phyloP scores from a whole-genome alignment of 129 eudicot species.

The Ambrosia trifida region DNA sequence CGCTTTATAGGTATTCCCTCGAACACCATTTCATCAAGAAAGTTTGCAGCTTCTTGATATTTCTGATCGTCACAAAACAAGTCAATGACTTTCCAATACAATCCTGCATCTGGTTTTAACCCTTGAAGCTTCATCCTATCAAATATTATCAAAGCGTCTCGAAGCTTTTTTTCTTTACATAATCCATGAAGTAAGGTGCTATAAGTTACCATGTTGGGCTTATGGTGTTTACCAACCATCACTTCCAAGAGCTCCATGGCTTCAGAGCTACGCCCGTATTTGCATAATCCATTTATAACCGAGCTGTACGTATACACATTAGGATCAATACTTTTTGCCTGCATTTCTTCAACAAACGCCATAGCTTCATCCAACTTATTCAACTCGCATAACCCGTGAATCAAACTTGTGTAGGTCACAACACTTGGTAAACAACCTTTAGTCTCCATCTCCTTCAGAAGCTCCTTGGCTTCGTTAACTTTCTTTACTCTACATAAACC shows the following conservation, averaged over 20 bases:
- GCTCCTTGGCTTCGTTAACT: constrained; percentile 63
- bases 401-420: constrained; percentile 69
- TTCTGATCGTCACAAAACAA: constrained; percentile 47
- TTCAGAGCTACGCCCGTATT: constrained; percentile 52
- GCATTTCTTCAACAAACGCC: constrained; percentile 70
- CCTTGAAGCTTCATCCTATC: constrained; percentile 93
- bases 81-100: constrained; percentile 68
- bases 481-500: constrained; percentile 67
- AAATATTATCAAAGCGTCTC: constrained; percentile 59
- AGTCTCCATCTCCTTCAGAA: constrained; percentile 65
- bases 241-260: constrained; percentile 65
- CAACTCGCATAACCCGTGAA: constrained; percentile 67
- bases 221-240: constrained; percentile 49
- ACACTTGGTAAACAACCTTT: constrained; percentile 75
- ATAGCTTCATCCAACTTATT: constrained; percentile 60
- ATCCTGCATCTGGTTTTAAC: constrained; percentile 50
- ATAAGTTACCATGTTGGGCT: constrained; percentile 73
- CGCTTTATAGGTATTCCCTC: constrained; percentile 59
- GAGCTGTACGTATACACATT: constrained; percentile 87
- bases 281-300: constrained; percentile 64
- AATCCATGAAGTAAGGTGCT: constrained; percentile 82
- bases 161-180: constrained; percentile 58
- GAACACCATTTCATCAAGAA: constrained; percentile 88
- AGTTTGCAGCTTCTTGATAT: constrained; percentile 79
- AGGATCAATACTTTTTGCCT: constrained; percentile 47